Base-by-base conservation (phyloP, 2,329 filamentous ascomycete genomes). In the Xylaria sp. region DNA sequence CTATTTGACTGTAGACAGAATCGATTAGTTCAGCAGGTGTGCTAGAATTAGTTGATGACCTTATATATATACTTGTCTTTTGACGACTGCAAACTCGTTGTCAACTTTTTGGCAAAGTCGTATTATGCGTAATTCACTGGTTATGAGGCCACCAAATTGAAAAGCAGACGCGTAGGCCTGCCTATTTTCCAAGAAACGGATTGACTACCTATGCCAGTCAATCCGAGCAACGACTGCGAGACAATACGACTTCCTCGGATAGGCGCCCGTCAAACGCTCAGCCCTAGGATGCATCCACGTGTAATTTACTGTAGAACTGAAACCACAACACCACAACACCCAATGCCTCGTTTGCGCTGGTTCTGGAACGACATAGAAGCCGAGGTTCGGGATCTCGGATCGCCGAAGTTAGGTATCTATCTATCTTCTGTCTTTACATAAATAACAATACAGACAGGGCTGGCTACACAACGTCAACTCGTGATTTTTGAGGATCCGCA, bases 261-360 rank as follows among this genome's bases (percentile, higher is more conserved):
- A 17, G 51, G 25, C 15, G 36, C 42, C n/a, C 20, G 36, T 45
- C 15, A 49, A n/a, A 5, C 29, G 36, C 29, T 66, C 22, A 53
- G 51, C 57, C 55, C 45, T 57, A n/a, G n/a, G 44, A 2, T 45
- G 42, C 25, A 22, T 25, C 44, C 57, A 50, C 38, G 49, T 61
- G 44, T 38, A 55, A 20, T 15, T 36, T 44, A 61, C 50, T 20
- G 20, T 17, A 27, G 42, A 17, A 13, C 45, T 22, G 33, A 50
- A 33, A 39, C 22, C 51, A 65, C 29, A 15, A 38, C 44, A 39
- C 22, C 51, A 65, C 29, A 15, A 38, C 44, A 29, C 49, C 53
- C 53, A 56, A 65, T 31, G 51, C 39, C 53, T 55, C 6, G 22
- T 29, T 29, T 11, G 20, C 49, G 10, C 38, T 45, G 11, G 38